phyloP scores from a whole-genome alignment of 73 alveolate species.

The Uronychia setigera region DNA sequence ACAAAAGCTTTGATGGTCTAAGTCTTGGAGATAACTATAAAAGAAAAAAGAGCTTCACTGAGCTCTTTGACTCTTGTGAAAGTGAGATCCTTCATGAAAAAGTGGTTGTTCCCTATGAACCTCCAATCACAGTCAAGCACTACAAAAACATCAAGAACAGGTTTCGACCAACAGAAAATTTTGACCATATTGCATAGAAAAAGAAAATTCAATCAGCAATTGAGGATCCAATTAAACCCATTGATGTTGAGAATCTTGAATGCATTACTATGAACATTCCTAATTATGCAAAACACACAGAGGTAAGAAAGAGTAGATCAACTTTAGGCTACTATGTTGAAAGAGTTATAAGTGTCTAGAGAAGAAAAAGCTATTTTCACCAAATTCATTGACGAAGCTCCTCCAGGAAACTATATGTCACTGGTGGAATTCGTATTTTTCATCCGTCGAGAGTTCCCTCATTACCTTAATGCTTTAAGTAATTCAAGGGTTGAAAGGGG shows the following conservation, averaged over 20 bases:
- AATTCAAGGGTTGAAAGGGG: not conserved
- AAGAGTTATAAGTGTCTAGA: not conserved
- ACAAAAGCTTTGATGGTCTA: not conserved
- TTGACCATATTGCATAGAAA: not conserved
- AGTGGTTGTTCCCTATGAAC: not conserved
- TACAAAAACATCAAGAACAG: not conserved
- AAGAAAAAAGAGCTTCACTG: not conserved
- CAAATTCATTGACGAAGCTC: not conserved
- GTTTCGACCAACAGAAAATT: too few relatives aligned
- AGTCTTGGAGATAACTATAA: not conserved
- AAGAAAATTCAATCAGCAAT: not conserved
- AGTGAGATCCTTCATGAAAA: not conserved
- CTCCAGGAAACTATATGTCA: not conserved
- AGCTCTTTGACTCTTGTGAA: not conserved
- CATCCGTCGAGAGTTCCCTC: not conserved
- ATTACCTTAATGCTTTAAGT: not conserved
- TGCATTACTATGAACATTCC: not conserved
- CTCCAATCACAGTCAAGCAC: not conserved
- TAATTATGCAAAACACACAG: not conserved
- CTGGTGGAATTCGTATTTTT: not conserved
- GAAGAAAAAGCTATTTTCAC: not conserved
- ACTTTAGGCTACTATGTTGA: not conserved
- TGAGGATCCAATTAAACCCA: not conserved
- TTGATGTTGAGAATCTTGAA: not conserved
- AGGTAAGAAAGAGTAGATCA: not conserved